Evolutionary conservation across 1,284 basidiomycete species (phyloP).

Genomic region (Mrakiaceae sp.): DNA sequence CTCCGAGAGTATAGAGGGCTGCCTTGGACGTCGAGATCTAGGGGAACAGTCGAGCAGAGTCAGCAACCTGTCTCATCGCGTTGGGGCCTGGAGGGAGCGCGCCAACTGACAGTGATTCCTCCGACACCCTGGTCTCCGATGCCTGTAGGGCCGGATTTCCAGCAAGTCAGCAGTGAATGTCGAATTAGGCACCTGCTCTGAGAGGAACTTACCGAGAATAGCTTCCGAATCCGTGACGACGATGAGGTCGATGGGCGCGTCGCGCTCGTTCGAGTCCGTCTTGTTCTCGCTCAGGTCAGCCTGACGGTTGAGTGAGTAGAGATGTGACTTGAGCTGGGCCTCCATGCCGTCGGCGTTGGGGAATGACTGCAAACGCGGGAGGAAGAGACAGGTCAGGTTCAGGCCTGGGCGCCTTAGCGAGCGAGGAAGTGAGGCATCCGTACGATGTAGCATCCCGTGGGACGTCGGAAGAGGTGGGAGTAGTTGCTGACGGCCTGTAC

Average conservation of each 20-base stretch:
- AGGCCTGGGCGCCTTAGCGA: conserved; percentile 29
- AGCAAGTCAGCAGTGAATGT: neutral
- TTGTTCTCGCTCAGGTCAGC: conserved; percentile 56
- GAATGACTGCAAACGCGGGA: conserved; percentile 37
- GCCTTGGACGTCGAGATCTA: conserved; percentile 81
- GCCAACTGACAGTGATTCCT: conserved; percentile 29
- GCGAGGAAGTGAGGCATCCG: neutral
- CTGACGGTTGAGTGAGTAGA: conserved; percentile 37
- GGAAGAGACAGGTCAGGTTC: conserved; percentile 20
- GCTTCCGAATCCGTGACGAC: conserved; percentile 74
- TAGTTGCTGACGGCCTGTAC: conserved; percentile 49
- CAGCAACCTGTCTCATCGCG: too few species aligned
- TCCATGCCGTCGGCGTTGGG: conserved; percentile 55
- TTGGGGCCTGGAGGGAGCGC: neutral
- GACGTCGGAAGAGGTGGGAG: conserved; percentile 66
- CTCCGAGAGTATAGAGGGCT: conserved; percentile 69
- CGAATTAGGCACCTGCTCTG: neutral
- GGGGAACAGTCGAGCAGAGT: neutral
- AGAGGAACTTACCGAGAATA: conserved; percentile 53
- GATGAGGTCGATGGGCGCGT: conserved; percentile 44
- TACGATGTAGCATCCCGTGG: conserved; percentile 26
- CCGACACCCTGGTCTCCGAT: conserved; percentile 30
- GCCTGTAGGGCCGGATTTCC: neutral
- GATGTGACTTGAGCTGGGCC: conserved; percentile 34
- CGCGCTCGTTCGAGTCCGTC: conserved; percentile 39